Conservation (phyloP, 2,329 filamentous ascomycete species). For the Thielaviopsis musarum region DNA sequence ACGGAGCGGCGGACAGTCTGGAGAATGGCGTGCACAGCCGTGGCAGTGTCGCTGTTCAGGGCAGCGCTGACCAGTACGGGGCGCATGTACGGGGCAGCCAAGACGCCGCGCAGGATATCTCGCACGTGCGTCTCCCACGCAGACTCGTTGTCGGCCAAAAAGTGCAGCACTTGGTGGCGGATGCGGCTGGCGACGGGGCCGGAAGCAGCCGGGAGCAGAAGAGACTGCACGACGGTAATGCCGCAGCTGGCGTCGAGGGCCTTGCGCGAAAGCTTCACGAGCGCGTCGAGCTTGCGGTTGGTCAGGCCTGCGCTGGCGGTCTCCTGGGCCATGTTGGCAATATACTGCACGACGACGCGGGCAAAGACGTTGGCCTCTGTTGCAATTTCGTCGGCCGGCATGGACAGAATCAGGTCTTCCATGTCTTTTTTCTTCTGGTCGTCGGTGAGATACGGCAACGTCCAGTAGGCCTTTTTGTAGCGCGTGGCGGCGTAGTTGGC, state of each 20-base stretch:
- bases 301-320: not conserved
- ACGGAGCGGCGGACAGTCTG: not conserved
- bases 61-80: not conserved
- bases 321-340: not conserved
- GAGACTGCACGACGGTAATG: not conserved
- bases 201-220: not conserved
- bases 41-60: not conserved
- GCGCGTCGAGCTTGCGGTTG: not conserved
- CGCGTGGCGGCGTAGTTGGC: not conserved
- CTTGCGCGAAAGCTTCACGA: not conserved
- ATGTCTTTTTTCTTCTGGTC: not conserved
- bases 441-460: not conserved
- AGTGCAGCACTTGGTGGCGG: not conserved
- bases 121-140: not conserved
- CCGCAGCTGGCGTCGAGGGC: not conserved
- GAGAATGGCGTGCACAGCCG: not conserved
- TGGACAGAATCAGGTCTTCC: not conserved
- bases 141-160: not conserved
- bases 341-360: not conserved
- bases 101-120: not conserved
- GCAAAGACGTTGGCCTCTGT: not conserved
- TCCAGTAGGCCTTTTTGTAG: not conserved
- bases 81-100: not conserved
- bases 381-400: not conserved
- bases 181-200: not conserved